Conservation (phyloP, 140 eudicot genomes). For the Stevia rebaudiana region DNA sequence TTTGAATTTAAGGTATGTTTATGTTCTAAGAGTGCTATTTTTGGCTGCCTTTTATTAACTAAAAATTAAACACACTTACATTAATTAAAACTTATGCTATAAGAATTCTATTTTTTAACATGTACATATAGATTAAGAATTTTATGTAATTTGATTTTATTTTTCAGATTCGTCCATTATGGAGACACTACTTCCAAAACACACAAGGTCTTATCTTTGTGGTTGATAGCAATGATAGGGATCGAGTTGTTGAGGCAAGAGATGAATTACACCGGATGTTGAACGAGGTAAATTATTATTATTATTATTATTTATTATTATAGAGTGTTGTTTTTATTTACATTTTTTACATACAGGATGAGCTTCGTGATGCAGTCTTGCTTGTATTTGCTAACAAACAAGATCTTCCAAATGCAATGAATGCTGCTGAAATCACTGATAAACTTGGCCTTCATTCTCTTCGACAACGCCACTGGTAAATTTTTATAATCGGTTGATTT, state of each 20-base stretch:
- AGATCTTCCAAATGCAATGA: slow-evolving; percentile 62
- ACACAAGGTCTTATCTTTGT: slow-evolving; percentile 59
- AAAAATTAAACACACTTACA: too few species aligned
- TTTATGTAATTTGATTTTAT: background rate
- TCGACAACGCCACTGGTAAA: slow-evolving; percentile 52
- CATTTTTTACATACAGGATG: slow-evolving; percentile 33
- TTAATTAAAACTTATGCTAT: background rate
- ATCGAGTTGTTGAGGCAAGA: slow-evolving; percentile 60
- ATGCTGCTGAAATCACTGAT: slow-evolving; percentile 56
- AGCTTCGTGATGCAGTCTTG: slow-evolving; percentile 55
- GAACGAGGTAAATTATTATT: slow-evolving; percentile 39
- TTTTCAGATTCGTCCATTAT: slow-evolving; percentile 47
- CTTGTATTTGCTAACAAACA: slow-evolving; percentile 58
- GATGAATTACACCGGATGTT: slow-evolving; percentile 56
- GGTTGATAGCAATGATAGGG: slow-evolving; percentile 60
- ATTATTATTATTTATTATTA: background rate
- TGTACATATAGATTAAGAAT: background rate
- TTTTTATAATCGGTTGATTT: background rate
- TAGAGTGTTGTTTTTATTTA: too few species aligned
- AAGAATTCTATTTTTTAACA: too few species aligned
- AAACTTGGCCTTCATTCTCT: slow-evolving; percentile 63
- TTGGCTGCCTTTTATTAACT: background rate
- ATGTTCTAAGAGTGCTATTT: background rate
- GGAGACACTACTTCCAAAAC: slow-evolving; percentile 61
- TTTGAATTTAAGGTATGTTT: background rate